A percentile compares a stretch with the other conserved stretches of the same genome.
These are phyloP conservation scores for Cornus suecica DNA, from an alignment of 148 eudicot genomes.

Conservation along the genomic window DNA sequence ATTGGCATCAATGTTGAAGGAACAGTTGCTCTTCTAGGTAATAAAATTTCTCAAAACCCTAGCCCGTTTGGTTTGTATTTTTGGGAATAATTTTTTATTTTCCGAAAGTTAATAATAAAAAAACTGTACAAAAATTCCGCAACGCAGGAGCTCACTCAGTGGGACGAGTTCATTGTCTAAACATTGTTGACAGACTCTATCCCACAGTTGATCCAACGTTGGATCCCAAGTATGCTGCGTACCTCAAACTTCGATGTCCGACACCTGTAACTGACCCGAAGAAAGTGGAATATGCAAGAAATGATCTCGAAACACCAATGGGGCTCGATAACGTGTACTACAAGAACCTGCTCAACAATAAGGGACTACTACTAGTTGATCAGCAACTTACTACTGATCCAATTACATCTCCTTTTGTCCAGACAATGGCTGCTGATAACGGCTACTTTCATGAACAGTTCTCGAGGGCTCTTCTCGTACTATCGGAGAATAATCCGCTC, in stretches of 20 bases:
- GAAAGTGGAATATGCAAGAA: conserved; percentile 46
- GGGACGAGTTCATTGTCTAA: conserved; percentile 68
- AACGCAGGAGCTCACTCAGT: conserved; percentile 80
- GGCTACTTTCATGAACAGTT: conserved; percentile 64
- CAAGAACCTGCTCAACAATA: conserved; percentile 52
- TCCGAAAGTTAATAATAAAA: not conserved
- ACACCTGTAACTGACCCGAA: conserved; percentile 45
- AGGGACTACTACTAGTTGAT: conserved; percentile 60
- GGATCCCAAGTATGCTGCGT: conserved; percentile 49
- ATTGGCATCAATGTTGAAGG: conserved; percentile 64
- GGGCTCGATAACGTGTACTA: conserved; percentile 63
- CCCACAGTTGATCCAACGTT: conserved; percentile 66
- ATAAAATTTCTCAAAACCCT: not conserved
- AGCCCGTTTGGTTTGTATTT: no score
- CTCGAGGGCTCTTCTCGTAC: conserved; percentile 42
- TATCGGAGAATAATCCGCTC: conserved; percentile 77
- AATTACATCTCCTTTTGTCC: conserved; percentile 48
- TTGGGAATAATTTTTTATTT: not conserved
- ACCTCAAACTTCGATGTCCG: conserved; percentile 72
- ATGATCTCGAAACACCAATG: conserved; percentile 65
- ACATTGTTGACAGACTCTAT: conserved; percentile 65
- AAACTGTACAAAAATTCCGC: no score
- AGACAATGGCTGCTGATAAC: conserved; percentile 69
- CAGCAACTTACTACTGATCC: conserved; percentile 55
- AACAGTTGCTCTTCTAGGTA: conserved; percentile 77